Evolutionary conservation across 2,329 filamentous ascomycete genomes (phyloP), one percentile per base, ranked within the genome.

Genomic region (Xylaria sp.): DNA sequence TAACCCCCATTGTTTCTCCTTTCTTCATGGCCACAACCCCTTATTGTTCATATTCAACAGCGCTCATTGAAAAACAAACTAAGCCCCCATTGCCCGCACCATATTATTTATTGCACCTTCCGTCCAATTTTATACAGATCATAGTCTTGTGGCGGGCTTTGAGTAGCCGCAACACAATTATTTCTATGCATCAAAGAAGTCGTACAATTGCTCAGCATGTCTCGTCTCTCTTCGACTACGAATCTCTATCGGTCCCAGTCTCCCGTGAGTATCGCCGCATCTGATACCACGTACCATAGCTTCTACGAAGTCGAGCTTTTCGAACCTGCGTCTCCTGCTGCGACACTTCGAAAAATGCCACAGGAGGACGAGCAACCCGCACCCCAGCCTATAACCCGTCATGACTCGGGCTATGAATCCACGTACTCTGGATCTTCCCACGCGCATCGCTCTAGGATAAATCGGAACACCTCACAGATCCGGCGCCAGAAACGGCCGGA

Each of bases 331-430:
- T 80, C 73, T 37, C 68, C 71, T 61, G 44, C 61, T 10, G 58
- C 72, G 57, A 64, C 67, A 23, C 37, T 65, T 34, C 51, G 69
- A 57, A 67, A 48, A 18, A 67, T 66, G 37, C 54, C 69, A 48
- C 65, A 50, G 37, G 68, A 64, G 61, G 71, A 78, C 31, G 76
- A 77, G 25, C 75, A 75, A n/a, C 77, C 78, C 25, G 74, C 73
- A 25, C 81, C 80, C 1, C 75, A 77, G 13, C 76, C 81, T 0
- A 88, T 89, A 81, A 82, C 83, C 59, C 83, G 87, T 15, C 86
- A 88, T 69, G 87, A 89, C 75, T 89, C 87, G 0, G 87, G 87
- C 41, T 89, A 89, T 73, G 87, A 86, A 74, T 89, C 87, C 2
- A 81, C 83, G 55, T 78, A 79, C 9, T 81, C 83, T 1, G 80